Evolutionary conservation across 2,329 filamentous ascomycete species (phyloP).

Genomic region (Botrytis deweyae): DNA sequence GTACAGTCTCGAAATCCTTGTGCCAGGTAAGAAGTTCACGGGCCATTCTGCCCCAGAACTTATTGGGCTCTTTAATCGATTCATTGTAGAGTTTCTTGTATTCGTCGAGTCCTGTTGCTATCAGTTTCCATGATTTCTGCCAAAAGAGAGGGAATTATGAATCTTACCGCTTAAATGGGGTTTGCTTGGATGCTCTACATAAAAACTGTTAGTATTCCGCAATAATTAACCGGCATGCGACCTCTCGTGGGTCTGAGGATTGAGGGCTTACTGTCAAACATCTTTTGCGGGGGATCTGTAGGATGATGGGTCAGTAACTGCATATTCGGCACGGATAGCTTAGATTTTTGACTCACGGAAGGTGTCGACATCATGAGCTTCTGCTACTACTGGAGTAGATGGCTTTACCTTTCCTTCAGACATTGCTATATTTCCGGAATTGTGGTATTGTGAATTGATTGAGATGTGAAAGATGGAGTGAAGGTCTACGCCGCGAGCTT

Average conservation of each 20-base stretch:
- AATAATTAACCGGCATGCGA: slow-evolving; percentile 5
- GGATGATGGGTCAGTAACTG: slow-evolving; percentile 27
- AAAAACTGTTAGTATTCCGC: slow-evolving; percentile 37
- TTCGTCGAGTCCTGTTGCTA: slow-evolving; percentile 56
- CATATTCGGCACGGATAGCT: slow-evolving; percentile 11
- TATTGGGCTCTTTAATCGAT: slow-evolving; percentile 84
- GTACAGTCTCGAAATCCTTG: slow-evolving; percentile 86
- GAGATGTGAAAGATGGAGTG: not conserved
- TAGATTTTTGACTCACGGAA: slow-evolving; percentile 53
- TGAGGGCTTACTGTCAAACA: slow-evolving; percentile 61
- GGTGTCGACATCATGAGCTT: slow-evolving; percentile 76
- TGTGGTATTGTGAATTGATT: slow-evolving; percentile 1
- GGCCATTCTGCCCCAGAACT: slow-evolving; percentile 86
- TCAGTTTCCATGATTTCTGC: slow-evolving; percentile 7
- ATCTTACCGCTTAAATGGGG: slow-evolving; percentile 64
- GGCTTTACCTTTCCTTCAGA: slow-evolving; percentile 43
- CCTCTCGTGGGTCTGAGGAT: slow-evolving; percentile 7
- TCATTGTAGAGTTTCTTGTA: slow-evolving; percentile 71
- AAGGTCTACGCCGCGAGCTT: not conserved
- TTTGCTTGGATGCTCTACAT: slow-evolving; percentile 65
- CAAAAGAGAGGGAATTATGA: not conserved
- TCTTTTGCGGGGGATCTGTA: slow-evolving; percentile 62
- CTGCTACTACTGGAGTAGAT: slow-evolving; percentile 61
- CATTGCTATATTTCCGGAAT: slow-evolving; percentile 41
- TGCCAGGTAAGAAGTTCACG: slow-evolving; percentile 90